Evolutionary conservation across 257 asterid genomes (phyloP).

Genomic region (Solanum dulcamara): DNA sequence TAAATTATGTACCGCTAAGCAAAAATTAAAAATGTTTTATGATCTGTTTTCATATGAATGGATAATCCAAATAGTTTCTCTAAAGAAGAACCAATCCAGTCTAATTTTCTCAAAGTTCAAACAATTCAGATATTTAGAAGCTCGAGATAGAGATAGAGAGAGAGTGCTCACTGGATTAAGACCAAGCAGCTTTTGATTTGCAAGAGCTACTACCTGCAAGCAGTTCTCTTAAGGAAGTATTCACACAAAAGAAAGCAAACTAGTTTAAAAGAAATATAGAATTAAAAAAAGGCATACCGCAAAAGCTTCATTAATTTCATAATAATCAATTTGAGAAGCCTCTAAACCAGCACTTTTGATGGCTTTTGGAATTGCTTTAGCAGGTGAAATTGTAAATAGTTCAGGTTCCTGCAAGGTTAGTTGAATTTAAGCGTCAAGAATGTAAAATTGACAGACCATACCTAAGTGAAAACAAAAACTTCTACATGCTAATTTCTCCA

Average conservation of each 20-base stretch:
- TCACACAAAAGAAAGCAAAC: neutral
- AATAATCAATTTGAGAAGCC: conserved; percentile 75
- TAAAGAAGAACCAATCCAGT: neutral
- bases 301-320: conserved; percentile 95
- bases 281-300: conserved; percentile 42
- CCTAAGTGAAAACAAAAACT: neutral
- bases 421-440: neutral
- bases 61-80: neutral
- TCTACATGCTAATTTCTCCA: neutral
- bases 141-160: neutral
- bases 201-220: conserved; percentile 92
- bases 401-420: conserved; percentile 74
- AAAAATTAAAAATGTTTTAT: neutral
- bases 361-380: conserved; percentile 95
- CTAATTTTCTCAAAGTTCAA: neutral
- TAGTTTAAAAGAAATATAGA: neutral
- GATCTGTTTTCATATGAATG: neutral
- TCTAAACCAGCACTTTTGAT: conserved; percentile 74
- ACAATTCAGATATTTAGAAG: neutral
- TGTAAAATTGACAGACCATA: neutral
- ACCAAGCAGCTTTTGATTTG: conserved; percentile 83
- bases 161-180: conserved; percentile 52
- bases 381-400: conserved; percentile 84
- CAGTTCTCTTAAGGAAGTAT: neutral
- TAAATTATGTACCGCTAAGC: neutral